Conservation (phyloP, 345 rosid species). For the Passiflora organensis region DNA sequence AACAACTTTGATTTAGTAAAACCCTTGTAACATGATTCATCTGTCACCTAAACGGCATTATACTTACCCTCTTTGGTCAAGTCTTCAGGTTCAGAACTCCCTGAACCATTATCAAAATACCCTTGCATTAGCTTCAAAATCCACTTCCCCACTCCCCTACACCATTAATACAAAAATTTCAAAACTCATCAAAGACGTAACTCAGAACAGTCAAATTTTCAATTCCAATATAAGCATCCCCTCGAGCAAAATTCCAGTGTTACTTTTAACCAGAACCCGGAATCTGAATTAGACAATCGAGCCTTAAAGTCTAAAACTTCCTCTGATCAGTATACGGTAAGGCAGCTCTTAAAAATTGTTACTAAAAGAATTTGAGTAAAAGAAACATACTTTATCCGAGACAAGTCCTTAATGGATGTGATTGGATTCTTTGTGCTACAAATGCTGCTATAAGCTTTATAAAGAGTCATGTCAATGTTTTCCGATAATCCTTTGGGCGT, state of each 20-base stretch:
- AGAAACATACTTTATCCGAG: constrained; percentile 56
- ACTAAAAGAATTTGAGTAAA: background rate
- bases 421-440: constrained; percentile 52
- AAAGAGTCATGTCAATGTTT: constrained; percentile 49
- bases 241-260: too few relatives aligned
- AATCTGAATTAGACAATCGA: too few relatives aligned
- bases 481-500: constrained; percentile 70
- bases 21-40: background rate
- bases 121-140: constrained; percentile 61
- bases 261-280: too few relatives aligned
- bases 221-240: too few relatives aligned
- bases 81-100: constrained; percentile 53
- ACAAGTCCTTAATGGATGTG: constrained; percentile 64
- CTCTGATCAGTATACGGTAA: too few relatives aligned
- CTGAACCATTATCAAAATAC: constrained; percentile 43
- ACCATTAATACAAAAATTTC: background rate
- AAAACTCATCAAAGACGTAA: too few relatives aligned
- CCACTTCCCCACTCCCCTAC: constrained; percentile 96
- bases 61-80: constrained; percentile 35
- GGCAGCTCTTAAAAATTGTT: too few relatives aligned
- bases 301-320: too few relatives aligned
- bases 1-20: background rate
- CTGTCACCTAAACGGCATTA: constrained; percentile 7
- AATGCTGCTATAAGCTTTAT: constrained; percentile 49
- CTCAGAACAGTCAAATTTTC: too few relatives aligned